A percentile compares a stretch with the other conserved stretches of the same genome.
phyloP scores from a whole-genome alignment of 495 filamentous ascomycete genomes.

The Penicillium coffeae region DNA sequence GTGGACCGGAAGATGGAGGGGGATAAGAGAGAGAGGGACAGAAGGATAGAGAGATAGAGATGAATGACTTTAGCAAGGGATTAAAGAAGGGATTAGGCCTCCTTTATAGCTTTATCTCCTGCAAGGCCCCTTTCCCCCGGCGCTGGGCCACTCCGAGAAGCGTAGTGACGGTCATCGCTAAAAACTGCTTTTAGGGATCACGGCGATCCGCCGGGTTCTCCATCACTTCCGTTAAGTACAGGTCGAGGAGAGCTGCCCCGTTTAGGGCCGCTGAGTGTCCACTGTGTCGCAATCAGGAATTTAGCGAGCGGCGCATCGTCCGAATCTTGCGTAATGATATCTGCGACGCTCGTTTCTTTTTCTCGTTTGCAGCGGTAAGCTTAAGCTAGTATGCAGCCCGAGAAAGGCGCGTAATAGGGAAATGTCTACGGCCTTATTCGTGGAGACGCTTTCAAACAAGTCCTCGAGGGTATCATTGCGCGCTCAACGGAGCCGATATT shows the following conservation, averaged over 20 bases:
- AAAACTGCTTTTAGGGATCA: conserved; percentile 52
- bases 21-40: conserved; percentile 11
- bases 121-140: conserved; percentile 7
- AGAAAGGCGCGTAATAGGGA: neutral
- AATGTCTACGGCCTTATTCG: too few species aligned
- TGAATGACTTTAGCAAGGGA: too few species aligned
- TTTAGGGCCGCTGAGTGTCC: conserved; percentile 24
- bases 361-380: neutral
- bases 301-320: conserved; percentile 8
- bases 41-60: conserved; percentile 2
- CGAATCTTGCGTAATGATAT: conserved; percentile 12
- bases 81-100: conserved; percentile 1
- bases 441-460: too few species aligned
- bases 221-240: conserved; percentile 50
- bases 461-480: conserved; percentile 2
- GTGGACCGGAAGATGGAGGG: conserved; percentile 16
- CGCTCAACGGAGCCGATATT: neutral
- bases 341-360: conserved; percentile 1
- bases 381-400: neutral
- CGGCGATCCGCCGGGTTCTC: conserved; percentile 28
- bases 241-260: conserved; percentile 45
- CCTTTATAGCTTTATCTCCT: conserved; percentile 13
- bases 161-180: conserved; percentile 31
- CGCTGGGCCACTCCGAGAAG: conserved; percentile 13
- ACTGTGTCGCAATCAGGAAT: conserved; percentile 11